Evolutionary conservation across 495 filamentous ascomycete genomes (phyloP).

Genomic region (Stereocaulon alpinum): DNA sequence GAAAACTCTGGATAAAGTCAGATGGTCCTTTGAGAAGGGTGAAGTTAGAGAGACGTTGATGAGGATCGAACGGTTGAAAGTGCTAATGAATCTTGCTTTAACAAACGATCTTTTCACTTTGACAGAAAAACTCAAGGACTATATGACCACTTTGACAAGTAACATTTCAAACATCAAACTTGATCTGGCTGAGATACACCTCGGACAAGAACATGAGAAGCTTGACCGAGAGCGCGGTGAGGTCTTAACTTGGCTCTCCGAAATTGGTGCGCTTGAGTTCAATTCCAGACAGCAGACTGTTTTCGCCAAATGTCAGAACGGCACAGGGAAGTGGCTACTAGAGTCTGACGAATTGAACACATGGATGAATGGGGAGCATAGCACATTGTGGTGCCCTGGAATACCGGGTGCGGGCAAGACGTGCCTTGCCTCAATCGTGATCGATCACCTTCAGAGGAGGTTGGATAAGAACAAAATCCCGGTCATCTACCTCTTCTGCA

Average conservation of each 20-base stretch:
- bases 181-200: neutral
- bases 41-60: neutral
- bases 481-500: slow-evolving; percentile 16
- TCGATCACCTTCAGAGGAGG: slow-evolving; percentile 23
- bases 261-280: neutral
- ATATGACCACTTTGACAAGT: neutral
- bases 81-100: neutral
- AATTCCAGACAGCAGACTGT: neutral
- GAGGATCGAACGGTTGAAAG: neutral
- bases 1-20: neutral
- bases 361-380: neutral
- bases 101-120: neutral
- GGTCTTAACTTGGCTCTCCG: neutral
- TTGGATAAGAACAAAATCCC: neutral
- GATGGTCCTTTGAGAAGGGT: neutral
- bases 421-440: slow-evolving; percentile 20
- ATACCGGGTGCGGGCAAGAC: slow-evolving; percentile 14
- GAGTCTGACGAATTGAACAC: neutral
- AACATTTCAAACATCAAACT: neutral
- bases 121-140: neutral
- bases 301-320: neutral
- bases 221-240: neutral
- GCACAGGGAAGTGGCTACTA: slow-evolving; percentile 9
- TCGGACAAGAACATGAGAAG: neutral
- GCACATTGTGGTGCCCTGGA: slow-evolving; percentile 9